Conservation (phyloP, 2,329 filamentous ascomycete genomes). For the Uncinocarpus reesii region DNA sequence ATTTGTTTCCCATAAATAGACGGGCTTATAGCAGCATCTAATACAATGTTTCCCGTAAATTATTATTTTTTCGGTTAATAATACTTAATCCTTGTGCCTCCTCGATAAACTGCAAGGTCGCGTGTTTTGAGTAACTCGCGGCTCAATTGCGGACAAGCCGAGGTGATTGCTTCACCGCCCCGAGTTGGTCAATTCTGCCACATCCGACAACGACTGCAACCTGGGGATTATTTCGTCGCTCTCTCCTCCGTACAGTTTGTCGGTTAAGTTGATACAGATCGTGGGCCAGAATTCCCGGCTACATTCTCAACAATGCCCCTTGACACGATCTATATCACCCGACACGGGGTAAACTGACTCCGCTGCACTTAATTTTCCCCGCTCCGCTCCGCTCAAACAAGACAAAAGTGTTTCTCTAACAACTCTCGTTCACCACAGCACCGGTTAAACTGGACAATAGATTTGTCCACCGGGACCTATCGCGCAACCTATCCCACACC, state of each 20-base stretch:
- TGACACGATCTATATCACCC: constrained; percentile 61
- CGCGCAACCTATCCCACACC: constrained; percentile 62
- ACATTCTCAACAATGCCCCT: constrained; percentile 45
- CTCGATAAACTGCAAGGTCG: neutral
- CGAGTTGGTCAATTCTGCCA: constrained; percentile 7
- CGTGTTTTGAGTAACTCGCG: neutral
- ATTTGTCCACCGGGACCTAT: constrained; percentile 71
- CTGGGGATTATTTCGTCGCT: too few relatives aligned
- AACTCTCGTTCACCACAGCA: constrained; percentile 51
- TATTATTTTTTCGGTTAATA: neutral
- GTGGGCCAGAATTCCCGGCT: too few relatives aligned
- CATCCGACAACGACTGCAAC: too few relatives aligned
- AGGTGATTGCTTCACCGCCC: constrained; percentile 12
- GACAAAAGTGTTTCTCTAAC: too few relatives aligned
- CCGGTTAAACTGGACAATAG: constrained; percentile 79
- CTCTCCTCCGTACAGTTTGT: too few relatives aligned
- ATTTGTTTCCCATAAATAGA: neutral
- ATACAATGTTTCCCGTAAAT: constrained; percentile 2
- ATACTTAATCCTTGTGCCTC: neutral
- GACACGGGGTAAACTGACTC: constrained; percentile 58
- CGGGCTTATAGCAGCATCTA: neutral
- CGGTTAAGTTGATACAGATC: too few relatives aligned
- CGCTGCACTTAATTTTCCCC: constrained; percentile 1
- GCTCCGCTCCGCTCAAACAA: neutral
- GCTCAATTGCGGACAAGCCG: constrained; percentile 2